Percentiles rank a stretch among this genome's conserved stretches.
These are phyloP conservation scores for Cenchrus americanus DNA, from an alignment of 176 grass and related monocot species.

Conservation along the genomic window DNA sequence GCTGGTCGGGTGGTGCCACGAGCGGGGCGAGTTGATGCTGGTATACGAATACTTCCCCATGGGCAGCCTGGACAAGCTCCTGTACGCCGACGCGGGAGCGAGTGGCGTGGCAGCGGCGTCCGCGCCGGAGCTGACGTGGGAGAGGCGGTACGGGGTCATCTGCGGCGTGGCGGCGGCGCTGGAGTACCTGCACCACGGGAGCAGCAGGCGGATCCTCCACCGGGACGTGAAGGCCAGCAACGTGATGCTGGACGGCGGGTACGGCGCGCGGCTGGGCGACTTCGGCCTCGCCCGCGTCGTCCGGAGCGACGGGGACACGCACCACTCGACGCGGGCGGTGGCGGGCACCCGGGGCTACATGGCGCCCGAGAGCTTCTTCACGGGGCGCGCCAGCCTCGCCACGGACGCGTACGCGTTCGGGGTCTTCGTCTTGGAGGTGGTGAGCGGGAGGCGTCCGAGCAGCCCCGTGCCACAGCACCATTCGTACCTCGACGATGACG, in stretches of 20 bases:
- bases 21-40: conserved; percentile 51
- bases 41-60: conserved; percentile 65
- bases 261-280: conserved; percentile 57
- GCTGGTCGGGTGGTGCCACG: conserved; percentile 58
- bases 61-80: conserved; percentile 57
- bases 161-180: conserved; percentile 58
- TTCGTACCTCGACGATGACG: not conserved
- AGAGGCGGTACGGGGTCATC: conserved; percentile 47
- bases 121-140: conserved; percentile 52
- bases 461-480: not conserved
- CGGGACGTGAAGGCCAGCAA: conserved; percentile 71
- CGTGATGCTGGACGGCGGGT: conserved; percentile 60
- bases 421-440: conserved; percentile 61
- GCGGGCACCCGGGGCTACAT: conserved; percentile 61
- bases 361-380: conserved; percentile 71
- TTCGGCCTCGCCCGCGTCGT: conserved; percentile 66
- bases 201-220: conserved; percentile 57
- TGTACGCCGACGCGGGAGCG: not conserved
- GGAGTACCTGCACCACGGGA: conserved; percentile 68
- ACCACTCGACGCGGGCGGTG: conserved; percentile 60
- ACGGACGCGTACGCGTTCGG: conserved; percentile 63
- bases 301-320: conserved; percentile 48
- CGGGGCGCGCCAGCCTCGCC: conserved; percentile 56
- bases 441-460: conserved; percentile 42
- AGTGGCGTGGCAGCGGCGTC: not conserved